phyloP scores from a whole-genome alignment of 129 eudicot genomes.

The Heracleum sosnowskyi region DNA sequence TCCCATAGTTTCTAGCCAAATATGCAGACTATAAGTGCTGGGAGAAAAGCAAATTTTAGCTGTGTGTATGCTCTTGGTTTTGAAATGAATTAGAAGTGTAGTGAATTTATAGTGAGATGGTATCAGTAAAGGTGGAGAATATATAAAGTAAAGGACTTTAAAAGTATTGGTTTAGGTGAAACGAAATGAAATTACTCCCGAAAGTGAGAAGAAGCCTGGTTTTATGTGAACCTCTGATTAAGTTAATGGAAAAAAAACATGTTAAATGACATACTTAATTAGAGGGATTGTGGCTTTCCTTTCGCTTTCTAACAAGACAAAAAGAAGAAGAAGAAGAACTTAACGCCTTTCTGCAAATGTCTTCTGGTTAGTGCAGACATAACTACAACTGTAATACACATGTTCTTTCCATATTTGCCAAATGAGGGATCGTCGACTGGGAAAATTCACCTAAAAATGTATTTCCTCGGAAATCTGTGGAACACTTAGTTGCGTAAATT shows the following conservation, averaged over 20 bases:
- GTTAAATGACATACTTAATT: no score
- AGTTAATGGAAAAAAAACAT: conserved; percentile 4
- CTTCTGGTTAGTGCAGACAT: neutral
- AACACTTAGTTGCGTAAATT: neutral
- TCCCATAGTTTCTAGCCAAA: conserved; percentile 15
- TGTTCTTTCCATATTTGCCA: neutral
- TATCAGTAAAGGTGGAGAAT: neutral
- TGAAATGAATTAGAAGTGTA: neutral
- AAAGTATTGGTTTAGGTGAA: neutral
- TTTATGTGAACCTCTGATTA: neutral
- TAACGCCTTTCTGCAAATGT: no score
- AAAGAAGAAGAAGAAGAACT: no score
- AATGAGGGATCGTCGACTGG: neutral
- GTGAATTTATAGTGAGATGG: conserved; percentile 24
- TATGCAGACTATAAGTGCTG: neutral
- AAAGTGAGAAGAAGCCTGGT: neutral
- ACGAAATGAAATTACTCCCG: neutral
- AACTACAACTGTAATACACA: neutral
- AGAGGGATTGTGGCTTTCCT: no score
- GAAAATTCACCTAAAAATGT: neutral
- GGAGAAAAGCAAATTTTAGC: neutral
- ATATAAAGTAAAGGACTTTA: neutral
- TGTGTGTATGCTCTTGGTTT: conserved; percentile 1
- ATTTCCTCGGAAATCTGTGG: neutral
- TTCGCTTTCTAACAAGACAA: neutral